Evolutionary conservation across 305 asterid species (phyloP).

Genomic region (Solanum hybrid): DNA sequence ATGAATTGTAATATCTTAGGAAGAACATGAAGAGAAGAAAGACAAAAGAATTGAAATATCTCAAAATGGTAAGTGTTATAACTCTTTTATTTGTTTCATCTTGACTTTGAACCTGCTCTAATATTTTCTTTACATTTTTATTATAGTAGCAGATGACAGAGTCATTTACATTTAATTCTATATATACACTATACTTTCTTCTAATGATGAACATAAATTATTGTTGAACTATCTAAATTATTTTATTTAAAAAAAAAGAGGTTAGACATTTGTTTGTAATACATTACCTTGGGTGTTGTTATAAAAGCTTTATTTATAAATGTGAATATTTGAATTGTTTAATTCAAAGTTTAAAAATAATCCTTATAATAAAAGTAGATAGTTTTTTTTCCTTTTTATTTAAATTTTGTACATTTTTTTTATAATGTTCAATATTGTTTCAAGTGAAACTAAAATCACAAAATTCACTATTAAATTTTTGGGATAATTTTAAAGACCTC

Average conservation of each 20-base stretch:
- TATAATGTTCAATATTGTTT: background rate
- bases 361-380: background rate
- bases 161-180: too few species aligned
- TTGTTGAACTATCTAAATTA: background rate
- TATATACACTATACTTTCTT: too few species aligned
- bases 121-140: too few species aligned
- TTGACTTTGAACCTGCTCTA: too few species aligned
- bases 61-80: background rate
- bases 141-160: background rate
- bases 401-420: too few species aligned
- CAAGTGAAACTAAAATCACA: background rate
- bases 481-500: background rate
- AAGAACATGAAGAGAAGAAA: background rate
- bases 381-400: too few species aligned
- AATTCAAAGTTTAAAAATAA: background rate
- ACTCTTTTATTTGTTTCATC: background rate
- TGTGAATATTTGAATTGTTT: background rate
- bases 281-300: background rate
- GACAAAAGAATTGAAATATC: too few species aligned
- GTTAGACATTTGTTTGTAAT: background rate
- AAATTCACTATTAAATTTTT: too few species aligned
- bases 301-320: too few species aligned
- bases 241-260: too few species aligned
- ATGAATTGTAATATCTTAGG: background rate
- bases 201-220: background rate